Percentiles rank a stretch among this genome's conserved stretches.
Conservation (phyloP, 2,329 filamentous ascomycete genomes). For the Ophiocordyceps polyrhachis-furcata region DNA sequence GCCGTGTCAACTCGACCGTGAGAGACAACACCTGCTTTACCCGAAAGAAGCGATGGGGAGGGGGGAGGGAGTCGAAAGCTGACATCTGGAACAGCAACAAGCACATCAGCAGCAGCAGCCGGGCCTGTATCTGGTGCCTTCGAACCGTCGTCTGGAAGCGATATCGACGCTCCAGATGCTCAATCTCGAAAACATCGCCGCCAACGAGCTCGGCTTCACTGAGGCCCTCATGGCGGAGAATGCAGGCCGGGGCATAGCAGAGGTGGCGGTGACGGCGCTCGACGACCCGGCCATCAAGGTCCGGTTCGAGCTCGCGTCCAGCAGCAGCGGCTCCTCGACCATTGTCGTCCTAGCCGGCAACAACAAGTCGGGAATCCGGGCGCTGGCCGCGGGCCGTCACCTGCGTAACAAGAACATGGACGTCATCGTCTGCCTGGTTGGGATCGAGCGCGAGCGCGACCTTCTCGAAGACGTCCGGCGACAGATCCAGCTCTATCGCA, state of each 20-base stretch:
- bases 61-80: no score
- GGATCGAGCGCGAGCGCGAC: conserved; percentile 65
- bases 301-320: conserved; percentile 25
- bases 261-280: conserved; percentile 57
- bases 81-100: conserved; percentile 11
- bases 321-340: conserved; percentile 16
- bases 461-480: conserved; percentile 62
- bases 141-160: conserved; percentile 38
- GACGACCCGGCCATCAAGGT: conserved; percentile 41
- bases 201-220: conserved; percentile 68
- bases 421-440: conserved; percentile 67
- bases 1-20: conserved; percentile 29
- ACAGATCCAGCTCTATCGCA: conserved; percentile 69
- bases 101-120: conserved; percentile 13
- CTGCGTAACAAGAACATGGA: conserved; percentile 67
- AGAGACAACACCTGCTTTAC: conserved; percentile 6
- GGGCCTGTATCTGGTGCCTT: conserved; percentile 34
- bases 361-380: conserved; percentile 71
- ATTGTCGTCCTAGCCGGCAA: conserved; percentile 83
- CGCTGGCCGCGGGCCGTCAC: conserved; percentile 71
- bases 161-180: conserved; percentile 69
- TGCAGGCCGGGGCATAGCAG: conserved; percentile 71
- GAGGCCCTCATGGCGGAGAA: conserved; percentile 89
- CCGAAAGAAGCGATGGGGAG: not conserved
- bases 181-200: conserved; percentile 79